Conservation (phyloP, 176 grass and related monocot species). For the Otatea glauca region DNA sequence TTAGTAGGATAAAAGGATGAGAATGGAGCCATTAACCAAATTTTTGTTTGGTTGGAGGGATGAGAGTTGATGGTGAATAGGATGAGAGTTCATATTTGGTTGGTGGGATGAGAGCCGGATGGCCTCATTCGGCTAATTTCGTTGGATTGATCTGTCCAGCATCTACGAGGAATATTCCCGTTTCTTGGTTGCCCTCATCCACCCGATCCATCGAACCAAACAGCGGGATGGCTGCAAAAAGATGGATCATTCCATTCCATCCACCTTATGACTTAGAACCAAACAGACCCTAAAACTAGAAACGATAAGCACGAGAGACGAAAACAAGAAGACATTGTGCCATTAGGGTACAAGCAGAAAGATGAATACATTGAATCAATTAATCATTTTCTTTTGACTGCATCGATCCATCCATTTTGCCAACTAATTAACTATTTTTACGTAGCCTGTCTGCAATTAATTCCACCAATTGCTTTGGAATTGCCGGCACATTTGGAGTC, state of each 20-base stretch:
- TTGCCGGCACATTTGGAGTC: conserved; percentile 46
- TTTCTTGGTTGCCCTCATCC: too few relatives aligned
- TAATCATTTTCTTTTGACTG: conserved; percentile 25
- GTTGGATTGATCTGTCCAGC: too few relatives aligned
- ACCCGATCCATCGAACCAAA: too few relatives aligned
- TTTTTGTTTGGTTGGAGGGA: too few relatives aligned
- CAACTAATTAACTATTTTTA: conserved; percentile 1
- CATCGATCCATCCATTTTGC: conserved; percentile 19
- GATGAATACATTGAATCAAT: conserved; percentile 4
- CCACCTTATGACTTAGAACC: too few relatives aligned
- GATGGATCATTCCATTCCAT: too few relatives aligned
- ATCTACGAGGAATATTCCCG: too few relatives aligned
- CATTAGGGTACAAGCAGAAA: conserved; percentile 31
- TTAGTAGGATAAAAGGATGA: background rate
- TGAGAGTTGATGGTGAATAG: too few relatives aligned
- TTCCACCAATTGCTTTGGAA: conserved; percentile 41
- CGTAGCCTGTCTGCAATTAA: conserved; percentile 1
- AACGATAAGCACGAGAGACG: background rate
- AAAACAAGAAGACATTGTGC: background rate
- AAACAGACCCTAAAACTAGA: background rate
- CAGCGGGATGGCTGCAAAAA: too few relatives aligned
- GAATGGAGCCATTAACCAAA: background rate
- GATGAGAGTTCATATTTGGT: too few relatives aligned
- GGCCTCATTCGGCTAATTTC: too few relatives aligned
- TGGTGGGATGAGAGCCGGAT: too few relatives aligned